Conservation (phyloP, 805 yeast genomes). For the Candida railenensis region DNA sequence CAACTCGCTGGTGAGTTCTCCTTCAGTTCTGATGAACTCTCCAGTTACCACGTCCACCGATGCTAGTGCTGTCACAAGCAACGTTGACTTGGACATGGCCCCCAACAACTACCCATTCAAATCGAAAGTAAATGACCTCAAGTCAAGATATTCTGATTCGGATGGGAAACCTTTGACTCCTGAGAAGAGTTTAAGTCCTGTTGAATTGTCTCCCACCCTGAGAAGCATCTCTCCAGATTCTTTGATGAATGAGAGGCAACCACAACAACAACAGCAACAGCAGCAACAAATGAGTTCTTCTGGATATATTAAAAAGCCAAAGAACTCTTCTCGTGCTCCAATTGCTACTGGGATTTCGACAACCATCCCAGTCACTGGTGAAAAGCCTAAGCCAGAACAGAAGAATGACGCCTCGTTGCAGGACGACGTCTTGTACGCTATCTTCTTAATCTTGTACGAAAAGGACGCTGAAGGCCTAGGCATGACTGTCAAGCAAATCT, state of each 20-base stretch:
- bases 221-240: slow-evolving; percentile 45
- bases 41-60: neutral
- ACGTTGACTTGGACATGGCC: neutral
- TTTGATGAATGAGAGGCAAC: slow-evolving; percentile 25
- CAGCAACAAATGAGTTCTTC: slow-evolving; percentile 7
- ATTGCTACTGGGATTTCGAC: slow-evolving; percentile 75
- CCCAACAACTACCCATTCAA: slow-evolving; percentile 9
- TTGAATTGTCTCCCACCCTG: slow-evolving; percentile 33
- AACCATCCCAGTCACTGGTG: slow-evolving; percentile 77
- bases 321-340: slow-evolving; percentile 44
- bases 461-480: slow-evolving; percentile 69
- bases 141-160: slow-evolving; percentile 13
- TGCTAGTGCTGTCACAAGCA: slow-evolving; percentile 2
- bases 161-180: slow-evolving; percentile 23
- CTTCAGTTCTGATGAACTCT: slow-evolving; percentile 4
- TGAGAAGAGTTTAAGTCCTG: slow-evolving; percentile 26
- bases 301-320: slow-evolving; percentile 29
- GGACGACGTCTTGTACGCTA: slow-evolving; percentile 74
- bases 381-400: slow-evolving; percentile 65
- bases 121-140: slow-evolving; percentile 15
- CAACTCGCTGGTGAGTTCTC: slow-evolving; percentile 6
- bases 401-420: slow-evolving; percentile 60
- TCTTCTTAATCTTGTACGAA: slow-evolving; percentile 68
- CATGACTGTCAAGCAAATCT: slow-evolving; percentile 87
- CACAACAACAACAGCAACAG: slow-evolving; percentile 9